phyloP scores from a whole-genome alignment of 768 basidiomycete genomes.

The Boletus reticulatus region DNA sequence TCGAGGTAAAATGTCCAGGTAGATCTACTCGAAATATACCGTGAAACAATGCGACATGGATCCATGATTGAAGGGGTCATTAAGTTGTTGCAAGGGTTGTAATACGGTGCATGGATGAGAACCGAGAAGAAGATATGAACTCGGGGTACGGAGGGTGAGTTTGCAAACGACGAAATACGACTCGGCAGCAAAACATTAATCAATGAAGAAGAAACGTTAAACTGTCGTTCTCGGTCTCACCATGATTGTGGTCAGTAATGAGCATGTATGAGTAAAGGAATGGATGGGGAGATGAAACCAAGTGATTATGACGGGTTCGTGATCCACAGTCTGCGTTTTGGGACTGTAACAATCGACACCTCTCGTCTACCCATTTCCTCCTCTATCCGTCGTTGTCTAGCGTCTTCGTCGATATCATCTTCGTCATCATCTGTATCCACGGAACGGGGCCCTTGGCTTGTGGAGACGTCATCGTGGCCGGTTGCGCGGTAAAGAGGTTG shows the following conservation, averaged over 20 bases:
- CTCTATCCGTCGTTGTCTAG: conserved; percentile 71
- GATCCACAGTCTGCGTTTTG: conserved; percentile 72
- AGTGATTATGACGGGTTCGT: conserved; percentile 55
- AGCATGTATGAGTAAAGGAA: conserved; percentile 12
- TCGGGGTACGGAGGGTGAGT: neutral
- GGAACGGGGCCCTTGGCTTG: conserved; percentile 43
- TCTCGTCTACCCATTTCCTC: conserved; percentile 81
- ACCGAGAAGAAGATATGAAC: neutral
- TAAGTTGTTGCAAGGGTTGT: conserved; percentile 25
- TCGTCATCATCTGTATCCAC: conserved; percentile 60
- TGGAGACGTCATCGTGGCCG: conserved; percentile 41
- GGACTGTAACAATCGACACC: conserved; percentile 77
- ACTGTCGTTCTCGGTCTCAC: conserved; percentile 10
- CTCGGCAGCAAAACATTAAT: conserved; percentile 13
- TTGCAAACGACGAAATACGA: conserved; percentile 15
- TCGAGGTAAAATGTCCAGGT: conserved; percentile 31
- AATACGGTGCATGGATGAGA: conserved; percentile 20
- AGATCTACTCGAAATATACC: conserved; percentile 39
- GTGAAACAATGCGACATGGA: conserved; percentile 32
- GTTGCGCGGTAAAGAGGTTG: conserved; percentile 58
- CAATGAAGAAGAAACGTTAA: conserved; percentile 4
- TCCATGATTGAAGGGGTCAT: conserved; percentile 30
- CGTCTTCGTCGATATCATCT: conserved; percentile 73
- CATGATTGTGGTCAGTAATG: conserved; percentile 23
- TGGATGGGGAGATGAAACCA: neutral